phyloP scores from a whole-genome alignment of 768 basidiomycete species.

The Amanita phalloides region DNA sequence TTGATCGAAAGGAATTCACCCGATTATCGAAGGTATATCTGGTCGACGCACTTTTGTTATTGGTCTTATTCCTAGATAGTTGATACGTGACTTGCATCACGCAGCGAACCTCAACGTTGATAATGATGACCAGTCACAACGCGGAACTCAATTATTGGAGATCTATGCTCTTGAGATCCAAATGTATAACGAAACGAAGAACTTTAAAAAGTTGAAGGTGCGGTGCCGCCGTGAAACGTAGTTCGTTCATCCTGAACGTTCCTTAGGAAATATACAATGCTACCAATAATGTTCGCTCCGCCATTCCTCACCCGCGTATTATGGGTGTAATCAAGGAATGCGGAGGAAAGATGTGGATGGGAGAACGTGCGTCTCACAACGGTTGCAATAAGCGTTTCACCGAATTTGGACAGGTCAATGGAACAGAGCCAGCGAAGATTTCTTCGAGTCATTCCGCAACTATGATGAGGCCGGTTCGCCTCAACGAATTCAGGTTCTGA shows the following conservation, averaged over 20 bases:
- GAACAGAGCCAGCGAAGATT: slow-evolving; percentile 94
- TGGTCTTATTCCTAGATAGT: slow-evolving; percentile 26
- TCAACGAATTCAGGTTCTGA: slow-evolving; percentile 94
- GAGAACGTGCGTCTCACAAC: slow-evolving; percentile 60
- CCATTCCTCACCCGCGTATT: slow-evolving; percentile 95
- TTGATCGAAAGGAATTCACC: slow-evolving; percentile 85
- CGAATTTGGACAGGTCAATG: slow-evolving; percentile 63
- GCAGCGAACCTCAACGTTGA: slow-evolving; percentile 53
- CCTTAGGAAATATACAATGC: slow-evolving; percentile 94
- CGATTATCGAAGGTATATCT: slow-evolving; percentile 65
- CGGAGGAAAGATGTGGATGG: slow-evolving; percentile 99
- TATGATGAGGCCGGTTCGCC: slow-evolving; percentile 98
- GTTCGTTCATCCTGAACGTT: neutral
- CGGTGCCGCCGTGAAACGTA: neutral
- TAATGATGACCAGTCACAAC: slow-evolving; percentile 79
- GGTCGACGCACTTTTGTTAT: neutral
- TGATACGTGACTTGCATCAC: slow-evolving; percentile 66
- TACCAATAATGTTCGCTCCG: slow-evolving; percentile 83
- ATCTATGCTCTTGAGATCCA: slow-evolving; percentile 98
- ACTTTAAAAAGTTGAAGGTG: slow-evolving; percentile 94
- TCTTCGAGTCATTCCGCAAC: slow-evolving; percentile 97
- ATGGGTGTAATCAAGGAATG: slow-evolving; percentile 99
- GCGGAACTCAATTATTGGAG: slow-evolving; percentile 89
- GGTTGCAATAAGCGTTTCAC: neutral
- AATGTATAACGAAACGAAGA: slow-evolving; percentile 96